Evolutionary conservation across 805 yeast genomes (phyloP), one percentile per base, ranked within the genome.

Genomic region (Monosporozyma yasuniensis): DNA sequence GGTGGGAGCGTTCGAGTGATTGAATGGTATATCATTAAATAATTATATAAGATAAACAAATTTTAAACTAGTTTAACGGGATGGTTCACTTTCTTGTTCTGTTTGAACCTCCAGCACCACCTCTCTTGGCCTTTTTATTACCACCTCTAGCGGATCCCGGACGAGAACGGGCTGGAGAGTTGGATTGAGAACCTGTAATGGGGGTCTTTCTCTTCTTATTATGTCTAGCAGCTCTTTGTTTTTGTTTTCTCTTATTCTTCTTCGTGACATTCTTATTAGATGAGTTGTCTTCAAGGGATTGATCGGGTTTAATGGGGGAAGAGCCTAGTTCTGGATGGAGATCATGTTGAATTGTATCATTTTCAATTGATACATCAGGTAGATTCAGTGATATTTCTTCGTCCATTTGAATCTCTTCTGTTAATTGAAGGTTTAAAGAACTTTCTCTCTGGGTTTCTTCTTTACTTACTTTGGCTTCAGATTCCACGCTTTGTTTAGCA

Each of bases 201-300:
- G 48, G 42, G 4, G 30, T 44, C 23, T 47, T 52, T 34, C 55
- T 49, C 37, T 52, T 50, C 12, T 47, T 42, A 14, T 25, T 42
- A 21, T 7, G 4, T 42, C 18, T 42, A 4, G 44, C n/a, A 2
- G 32, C 8, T 25, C 12, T 42, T 25, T n/a, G 21, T 10, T 9
- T 45, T 11, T 32, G 21, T n/a, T 47, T 45, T 32, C 50, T 47
- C 9, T 27, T 37, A 11, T 37, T 47, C 27, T 32, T 45, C 16
- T 38, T 47, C 18, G 25, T 43, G 19, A 16, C 28, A 19, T 41
- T 11, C 19, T n/a, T n/a, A n/a, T 27, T 18, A n/a, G 47, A 4
- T 19, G 16, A 8, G 3, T 28, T 23, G 23, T 41, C 43, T 7
- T 12, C 32, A 28, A 9, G 3, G 7, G 32, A 28, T 28, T 11